Percentiles rank a stretch among this genome's conserved stretches.
These are phyloP conservation scores for Hypoxylon sp. DNA, from an alignment of 2,329 filamentous ascomycete species.

Conservation along the genomic window DNA sequence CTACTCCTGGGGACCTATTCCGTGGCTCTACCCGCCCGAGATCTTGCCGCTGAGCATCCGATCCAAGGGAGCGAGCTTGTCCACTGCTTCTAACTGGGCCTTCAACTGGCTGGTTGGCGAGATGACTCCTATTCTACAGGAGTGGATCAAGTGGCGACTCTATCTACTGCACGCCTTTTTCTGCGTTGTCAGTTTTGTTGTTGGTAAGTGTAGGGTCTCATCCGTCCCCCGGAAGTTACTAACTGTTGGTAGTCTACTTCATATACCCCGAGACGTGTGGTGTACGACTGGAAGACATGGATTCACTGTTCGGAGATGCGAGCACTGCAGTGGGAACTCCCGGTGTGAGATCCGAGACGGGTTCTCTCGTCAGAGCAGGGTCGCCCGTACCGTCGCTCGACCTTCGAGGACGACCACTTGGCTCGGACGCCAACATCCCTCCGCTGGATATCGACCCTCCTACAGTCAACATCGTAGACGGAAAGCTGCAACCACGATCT, in stretches of 20 bases:
- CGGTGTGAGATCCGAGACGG: slow-evolving; percentile 75
- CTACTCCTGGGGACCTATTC: slow-evolving; percentile 94
- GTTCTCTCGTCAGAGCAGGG: slow-evolving; percentile 78
- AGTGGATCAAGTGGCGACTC: slow-evolving; percentile 89
- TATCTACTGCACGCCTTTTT: slow-evolving; percentile 98
- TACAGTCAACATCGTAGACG: slow-evolving; percentile 59
- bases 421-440: slow-evolving; percentile 75
- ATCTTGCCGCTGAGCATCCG: slow-evolving; percentile 95
- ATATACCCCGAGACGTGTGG: slow-evolving; percentile 97
- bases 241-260: slow-evolving; percentile 78
- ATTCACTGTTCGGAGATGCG: slow-evolving; percentile 90
- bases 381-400: slow-evolving; percentile 84
- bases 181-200: slow-evolving; percentile 91
- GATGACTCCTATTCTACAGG: slow-evolving; percentile 91
- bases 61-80: slow-evolving; percentile 95
- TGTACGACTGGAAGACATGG: slow-evolving; percentile 96
- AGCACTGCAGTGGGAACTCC: slow-evolving; percentile 83
- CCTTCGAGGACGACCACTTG: slow-evolving; percentile 63
- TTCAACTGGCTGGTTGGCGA: slow-evolving; percentile 98
- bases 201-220: slow-evolving; percentile 71
- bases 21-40: slow-evolving; percentile 98
- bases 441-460: slow-evolving; percentile 84
- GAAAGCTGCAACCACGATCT: slow-evolving; percentile 52
- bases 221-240: slow-evolving; percentile 12
- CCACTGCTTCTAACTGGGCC: slow-evolving; percentile 96